These are phyloP conservation scores for Pseudopyrenochaeta lycopersici DNA, from an alignment of 2,329 filamentous ascomycete species.

Conservation along the genomic window DNA sequence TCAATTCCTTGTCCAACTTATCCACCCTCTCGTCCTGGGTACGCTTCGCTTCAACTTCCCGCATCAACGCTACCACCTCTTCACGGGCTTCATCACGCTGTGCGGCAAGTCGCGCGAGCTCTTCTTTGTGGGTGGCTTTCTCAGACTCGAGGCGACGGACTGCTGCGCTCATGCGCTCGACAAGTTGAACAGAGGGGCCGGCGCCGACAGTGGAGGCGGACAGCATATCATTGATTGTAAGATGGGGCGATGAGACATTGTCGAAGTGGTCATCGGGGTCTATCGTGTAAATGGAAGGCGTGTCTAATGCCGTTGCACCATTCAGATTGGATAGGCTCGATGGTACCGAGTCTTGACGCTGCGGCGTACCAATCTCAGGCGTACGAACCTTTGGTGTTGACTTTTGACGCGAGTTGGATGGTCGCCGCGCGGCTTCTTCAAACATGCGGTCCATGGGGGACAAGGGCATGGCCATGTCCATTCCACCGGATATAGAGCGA, in stretches of 20 bases:
- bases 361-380: conserved; percentile 45
- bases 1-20: conserved; percentile 73
- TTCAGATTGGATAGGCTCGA: conserved; percentile 47
- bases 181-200: conserved; percentile 91
- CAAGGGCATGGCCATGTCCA: conserved; percentile 42
- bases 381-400: conserved; percentile 43
- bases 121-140: conserved; percentile 87
- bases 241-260: conserved; percentile 68
- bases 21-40: conserved; percentile 67
- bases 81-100: conserved; percentile 92
- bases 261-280: conserved; percentile 62
- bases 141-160: conserved; percentile 91
- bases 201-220: conserved; percentile 90
- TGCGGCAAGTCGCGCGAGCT: conserved; percentile 78
- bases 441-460: conserved; percentile 49
- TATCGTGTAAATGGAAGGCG: conserved; percentile 58
- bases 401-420: conserved; percentile 44
- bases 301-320: conserved; percentile 48
- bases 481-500: conserved; percentile 39
- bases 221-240: conserved; percentile 76
- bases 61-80: conserved; percentile 91
- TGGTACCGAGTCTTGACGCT: conserved; percentile 46
- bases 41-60: conserved; percentile 78
- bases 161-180: conserved; percentile 94
- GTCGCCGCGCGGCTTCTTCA: conserved; percentile 45